Conservation (phyloP, 164 flowering plant genomes). For the Protea cynaroides region DNA sequence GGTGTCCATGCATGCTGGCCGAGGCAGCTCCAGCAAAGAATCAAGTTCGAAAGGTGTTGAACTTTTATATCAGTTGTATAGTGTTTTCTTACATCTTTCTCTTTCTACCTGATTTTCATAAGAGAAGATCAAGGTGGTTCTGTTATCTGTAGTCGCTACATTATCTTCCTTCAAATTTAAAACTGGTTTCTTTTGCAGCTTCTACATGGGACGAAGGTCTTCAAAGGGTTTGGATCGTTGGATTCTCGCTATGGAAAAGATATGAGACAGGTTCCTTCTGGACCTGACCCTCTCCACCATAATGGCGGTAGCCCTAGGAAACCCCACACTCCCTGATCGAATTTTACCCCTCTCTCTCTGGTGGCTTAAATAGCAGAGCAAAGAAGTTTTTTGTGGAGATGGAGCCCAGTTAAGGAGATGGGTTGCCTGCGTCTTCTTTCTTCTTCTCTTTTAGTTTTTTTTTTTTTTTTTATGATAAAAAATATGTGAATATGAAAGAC, state of each 20-base stretch:
- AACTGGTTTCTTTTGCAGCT: background rate
- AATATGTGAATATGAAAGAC: no score
- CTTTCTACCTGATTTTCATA: background rate
- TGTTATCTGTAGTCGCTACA: no score
- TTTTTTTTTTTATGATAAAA: no score
- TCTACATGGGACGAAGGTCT: conserved; percentile 2
- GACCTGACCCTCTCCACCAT: conserved; percentile 70
- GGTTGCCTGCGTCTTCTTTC: no score
- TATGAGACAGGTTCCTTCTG: conserved; percentile 43
- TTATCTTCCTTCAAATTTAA: no score
- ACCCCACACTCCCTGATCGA: conserved; percentile 44
- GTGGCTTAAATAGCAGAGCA: no score
- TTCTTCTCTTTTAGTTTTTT: no score
- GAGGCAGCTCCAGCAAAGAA: conserved; percentile 3
- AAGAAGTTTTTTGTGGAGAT: no score
- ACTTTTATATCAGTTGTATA: background rate
- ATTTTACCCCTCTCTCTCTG: no score
- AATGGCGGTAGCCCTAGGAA: conserved; percentile 32
- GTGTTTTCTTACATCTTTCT: background rate
- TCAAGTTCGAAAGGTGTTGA: conserved; percentile 26
- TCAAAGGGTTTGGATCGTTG: conserved; percentile 1
- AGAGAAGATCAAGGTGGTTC: no score
- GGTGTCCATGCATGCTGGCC: conserved; percentile 11
- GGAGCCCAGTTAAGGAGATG: no score
- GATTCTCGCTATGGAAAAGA: background rate